Evolutionary conservation across 805 yeast genomes (phyloP).

Genomic region (Isabelozyma heimii): DNA sequence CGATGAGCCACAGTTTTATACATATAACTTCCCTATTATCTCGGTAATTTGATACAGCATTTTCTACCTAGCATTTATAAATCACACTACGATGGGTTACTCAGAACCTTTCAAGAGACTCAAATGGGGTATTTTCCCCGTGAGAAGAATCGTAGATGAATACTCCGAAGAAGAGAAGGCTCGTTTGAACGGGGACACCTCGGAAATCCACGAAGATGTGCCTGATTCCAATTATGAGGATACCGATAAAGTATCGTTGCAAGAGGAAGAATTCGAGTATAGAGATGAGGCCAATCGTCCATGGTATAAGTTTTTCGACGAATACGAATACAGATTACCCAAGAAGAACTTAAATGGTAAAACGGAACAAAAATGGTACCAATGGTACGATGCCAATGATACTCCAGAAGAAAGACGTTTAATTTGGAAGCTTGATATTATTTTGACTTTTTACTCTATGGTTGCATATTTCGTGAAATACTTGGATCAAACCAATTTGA

Average conservation of each 20-base stretch:
- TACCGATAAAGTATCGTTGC: not conserved
- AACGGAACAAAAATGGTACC: slow-evolving; percentile 41
- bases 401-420: slow-evolving; percentile 35
- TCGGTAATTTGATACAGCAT: no score
- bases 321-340: slow-evolving; percentile 56
- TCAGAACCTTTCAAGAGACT: slow-evolving; percentile 6
- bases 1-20: not conserved
- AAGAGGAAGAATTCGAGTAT: slow-evolving; percentile 17
- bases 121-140: slow-evolving; percentile 36
- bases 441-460: slow-evolving; percentile 31
- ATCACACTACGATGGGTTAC: not conserved
- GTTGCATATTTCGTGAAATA: slow-evolving; percentile 64
- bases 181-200: not conserved
- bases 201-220: not conserved
- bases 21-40: not conserved
- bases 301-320: slow-evolving; percentile 46
- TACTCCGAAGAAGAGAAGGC: slow-evolving; percentile 6
- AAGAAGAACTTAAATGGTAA: slow-evolving; percentile 10
- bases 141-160: slow-evolving; percentile 32
- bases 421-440: slow-evolving; percentile 28
- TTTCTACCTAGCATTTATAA: not conserved
- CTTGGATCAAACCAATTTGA: slow-evolving; percentile 57
- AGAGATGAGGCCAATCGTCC: slow-evolving; percentile 32
- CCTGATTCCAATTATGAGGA: not conserved
- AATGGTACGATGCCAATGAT: slow-evolving; percentile 53